Percentiles rank a stretch among this genome's conserved stretches.
These are phyloP conservation scores for Komagataella mondaviorum DNA, from an alignment of 805 yeast species.

Conservation along the genomic window DNA sequence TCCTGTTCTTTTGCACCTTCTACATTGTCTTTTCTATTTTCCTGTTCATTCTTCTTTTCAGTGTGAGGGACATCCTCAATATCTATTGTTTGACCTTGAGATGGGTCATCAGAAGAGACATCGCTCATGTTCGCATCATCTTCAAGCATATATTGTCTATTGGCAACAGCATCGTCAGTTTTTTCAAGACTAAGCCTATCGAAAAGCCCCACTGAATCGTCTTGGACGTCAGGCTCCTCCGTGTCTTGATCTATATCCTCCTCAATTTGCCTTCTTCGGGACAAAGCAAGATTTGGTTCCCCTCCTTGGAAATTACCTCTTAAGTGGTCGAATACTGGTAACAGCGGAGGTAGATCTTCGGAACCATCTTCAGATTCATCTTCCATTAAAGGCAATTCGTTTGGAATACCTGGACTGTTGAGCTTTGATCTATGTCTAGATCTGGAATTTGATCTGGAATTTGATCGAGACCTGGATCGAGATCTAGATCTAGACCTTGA, in stretches of 20 bases:
- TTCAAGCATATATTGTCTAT: background rate
- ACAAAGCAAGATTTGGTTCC: background rate
- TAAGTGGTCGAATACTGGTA: background rate
- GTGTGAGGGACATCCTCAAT: background rate
- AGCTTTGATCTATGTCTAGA: background rate
- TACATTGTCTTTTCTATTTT: background rate
- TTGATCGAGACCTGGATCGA: background rate
- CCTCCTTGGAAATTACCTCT: background rate
- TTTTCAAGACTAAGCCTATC: background rate
- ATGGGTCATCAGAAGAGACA: background rate
- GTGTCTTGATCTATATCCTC: background rate
- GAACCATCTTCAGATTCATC: background rate
- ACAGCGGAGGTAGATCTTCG: background rate
- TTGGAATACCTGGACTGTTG: background rate
- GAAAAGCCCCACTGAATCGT: background rate
- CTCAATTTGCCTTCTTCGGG: background rate
- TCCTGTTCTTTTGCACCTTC: background rate
- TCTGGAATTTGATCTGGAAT: background rate
- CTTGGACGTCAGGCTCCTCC: background rate
- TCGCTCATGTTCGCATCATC: background rate
- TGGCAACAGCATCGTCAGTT: background rate
- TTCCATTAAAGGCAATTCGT: background rate
- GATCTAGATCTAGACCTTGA: background rate
- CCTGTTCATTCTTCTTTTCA: slow-evolving; percentile 1
- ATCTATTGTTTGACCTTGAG: background rate